Evolutionary conservation across 2,329 filamentous ascomycete species (phyloP).

Genomic region (Ambrosiella beaveri): DNA sequence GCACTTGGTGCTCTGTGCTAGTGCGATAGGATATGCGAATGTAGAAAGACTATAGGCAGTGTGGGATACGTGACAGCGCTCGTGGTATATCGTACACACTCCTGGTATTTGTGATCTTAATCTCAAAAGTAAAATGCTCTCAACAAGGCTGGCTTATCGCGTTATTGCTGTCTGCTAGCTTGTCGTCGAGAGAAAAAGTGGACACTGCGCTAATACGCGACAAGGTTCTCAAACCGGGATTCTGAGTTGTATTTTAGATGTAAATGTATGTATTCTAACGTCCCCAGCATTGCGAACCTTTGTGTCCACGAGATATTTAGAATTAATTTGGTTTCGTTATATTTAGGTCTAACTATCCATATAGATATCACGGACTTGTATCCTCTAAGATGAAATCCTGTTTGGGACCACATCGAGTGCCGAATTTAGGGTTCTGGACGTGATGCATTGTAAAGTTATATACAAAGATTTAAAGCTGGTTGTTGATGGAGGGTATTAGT

Average conservation of each 20-base stretch:
- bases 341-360: too few relatives aligned
- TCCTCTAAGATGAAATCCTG: too few relatives aligned
- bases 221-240: neutral
- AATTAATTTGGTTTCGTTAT: too few relatives aligned
- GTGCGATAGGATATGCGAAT: neutral
- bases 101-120: neutral
- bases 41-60: neutral
- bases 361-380: too few relatives aligned
- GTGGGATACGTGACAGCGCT: too few relatives aligned
- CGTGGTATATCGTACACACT: neutral
- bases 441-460: neutral
- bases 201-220: slow-evolving; percentile 3
- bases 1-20: too few relatives aligned
- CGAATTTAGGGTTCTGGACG: neutral
- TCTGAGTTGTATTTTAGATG: neutral
- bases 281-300: too few relatives aligned
- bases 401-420: too few relatives aligned
- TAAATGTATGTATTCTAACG: neutral
- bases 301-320: too few relatives aligned
- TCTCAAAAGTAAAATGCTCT: neutral
- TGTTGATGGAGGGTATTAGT: neutral
- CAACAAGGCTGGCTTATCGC: slow-evolving; percentile 9
- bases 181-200: slow-evolving; percentile 3
- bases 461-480: neutral
- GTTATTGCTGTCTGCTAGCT: neutral